These are phyloP conservation scores for Malus hybrid DNA, from an alignment of 331 rosid species.

Conservation along the genomic window DNA sequence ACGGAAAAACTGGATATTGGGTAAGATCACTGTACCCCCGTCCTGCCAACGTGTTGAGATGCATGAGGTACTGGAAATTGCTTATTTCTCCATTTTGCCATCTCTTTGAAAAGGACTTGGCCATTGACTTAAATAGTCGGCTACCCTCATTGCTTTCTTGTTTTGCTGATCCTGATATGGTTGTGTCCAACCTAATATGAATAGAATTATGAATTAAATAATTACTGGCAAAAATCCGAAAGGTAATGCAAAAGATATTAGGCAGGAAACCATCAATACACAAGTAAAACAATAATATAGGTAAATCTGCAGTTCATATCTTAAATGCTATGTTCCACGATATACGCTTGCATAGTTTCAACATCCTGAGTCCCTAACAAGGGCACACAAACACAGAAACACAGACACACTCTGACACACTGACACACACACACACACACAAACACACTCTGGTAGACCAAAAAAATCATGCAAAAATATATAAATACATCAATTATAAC, in stretches of 20 bases:
- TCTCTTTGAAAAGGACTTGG: slow-evolving; percentile 95
- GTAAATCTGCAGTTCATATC: neutral
- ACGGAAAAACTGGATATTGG: slow-evolving; percentile 97
- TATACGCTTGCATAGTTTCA: neutral
- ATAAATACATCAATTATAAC: neutral
- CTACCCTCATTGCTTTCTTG: slow-evolving; percentile 95
- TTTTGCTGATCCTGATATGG: slow-evolving; percentile 92
- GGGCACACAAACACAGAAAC: neutral
- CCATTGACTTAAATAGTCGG: slow-evolving; percentile 82
- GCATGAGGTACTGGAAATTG: slow-evolving; percentile 99
- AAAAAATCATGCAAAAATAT: neutral
- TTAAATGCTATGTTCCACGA: neutral
- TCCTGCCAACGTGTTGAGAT: slow-evolving; percentile 98
- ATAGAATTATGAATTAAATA: slow-evolving; percentile 10
- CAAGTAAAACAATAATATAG: neutral
- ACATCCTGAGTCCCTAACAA: neutral
- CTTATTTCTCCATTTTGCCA: slow-evolving; percentile 99
- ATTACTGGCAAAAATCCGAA: neutral
- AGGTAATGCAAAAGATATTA: slow-evolving; percentile 4
- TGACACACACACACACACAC: neutral
- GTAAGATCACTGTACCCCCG: slow-evolving; percentile 99
- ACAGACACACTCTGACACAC: neutral
- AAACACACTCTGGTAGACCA: neutral
- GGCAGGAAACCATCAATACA: slow-evolving; percentile 5
- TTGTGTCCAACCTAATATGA: slow-evolving; percentile 87